phyloP scores from a whole-genome alignment of 345 rosid species.

The Combretum micranthum region DNA sequence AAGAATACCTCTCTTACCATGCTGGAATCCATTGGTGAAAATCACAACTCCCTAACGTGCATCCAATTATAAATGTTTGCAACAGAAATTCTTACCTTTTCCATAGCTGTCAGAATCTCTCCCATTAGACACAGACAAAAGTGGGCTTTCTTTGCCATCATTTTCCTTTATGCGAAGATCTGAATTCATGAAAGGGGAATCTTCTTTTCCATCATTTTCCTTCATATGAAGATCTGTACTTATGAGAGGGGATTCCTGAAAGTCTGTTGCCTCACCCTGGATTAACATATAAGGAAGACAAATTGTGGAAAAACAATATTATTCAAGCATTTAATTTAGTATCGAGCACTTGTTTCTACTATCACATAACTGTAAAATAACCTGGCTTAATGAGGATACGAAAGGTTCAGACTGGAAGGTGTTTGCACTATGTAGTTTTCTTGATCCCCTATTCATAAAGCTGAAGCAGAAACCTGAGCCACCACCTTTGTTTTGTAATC shows the following conservation, averaged over 20 bases:
- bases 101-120: slow-evolving; percentile 33
- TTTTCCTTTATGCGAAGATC: slow-evolving; percentile 22
- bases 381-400: slow-evolving; percentile 40
- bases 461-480: slow-evolving; percentile 7
- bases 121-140: slow-evolving; percentile 47
- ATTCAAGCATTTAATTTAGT: slow-evolving; percentile 1
- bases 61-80: neutral
- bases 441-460: slow-evolving; percentile 36
- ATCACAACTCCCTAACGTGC: too few relatives aligned
- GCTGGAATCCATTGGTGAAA: too few relatives aligned
- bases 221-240: slow-evolving; percentile 21
- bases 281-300: slow-evolving; percentile 35
- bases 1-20: too few relatives aligned
- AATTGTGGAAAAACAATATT: slow-evolving; percentile 15
- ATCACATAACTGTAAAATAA: neutral
- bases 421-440: slow-evolving; percentile 26
- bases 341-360: too few relatives aligned
- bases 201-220: slow-evolving; percentile 29
- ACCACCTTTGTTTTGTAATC: slow-evolving; percentile 21
- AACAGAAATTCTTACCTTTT: slow-evolving; percentile 40
- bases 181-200: slow-evolving; percentile 28
- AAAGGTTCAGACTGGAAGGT: slow-evolving; percentile 28
- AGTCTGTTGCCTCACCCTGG: slow-evolving; percentile 46
- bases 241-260: slow-evolving; percentile 28
- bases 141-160: slow-evolving; percentile 27